Evolutionary conservation across 2,329 filamentous ascomycete species (phyloP).

Genomic region (Aspergillus sp.): DNA sequence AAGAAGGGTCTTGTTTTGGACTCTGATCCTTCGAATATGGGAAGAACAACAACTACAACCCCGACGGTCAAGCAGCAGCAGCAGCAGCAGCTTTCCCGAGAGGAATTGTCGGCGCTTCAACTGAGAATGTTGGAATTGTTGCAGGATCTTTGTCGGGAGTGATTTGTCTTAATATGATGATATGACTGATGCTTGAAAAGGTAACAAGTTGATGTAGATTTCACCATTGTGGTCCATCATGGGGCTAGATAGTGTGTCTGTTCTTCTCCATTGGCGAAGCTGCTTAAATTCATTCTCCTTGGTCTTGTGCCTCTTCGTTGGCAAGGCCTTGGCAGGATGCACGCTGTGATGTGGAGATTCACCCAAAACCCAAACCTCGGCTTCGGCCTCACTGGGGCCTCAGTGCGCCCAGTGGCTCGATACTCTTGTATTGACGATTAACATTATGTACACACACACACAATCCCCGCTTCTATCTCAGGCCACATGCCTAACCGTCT

Average conservation of each 20-base stretch:
- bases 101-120: slow-evolving; percentile 48
- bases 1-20: slow-evolving; percentile 43
- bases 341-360: not conserved
- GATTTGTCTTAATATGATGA: slow-evolving; percentile 2
- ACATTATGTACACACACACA: slow-evolving; percentile 26
- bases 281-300: too few species aligned
- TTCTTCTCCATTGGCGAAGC: too few species aligned
- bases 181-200: not conserved
- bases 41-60: too few species aligned
- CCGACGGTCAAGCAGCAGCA: not conserved
- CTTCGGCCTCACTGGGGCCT: not conserved
- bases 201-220: too few species aligned
- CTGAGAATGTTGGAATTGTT: slow-evolving; percentile 53
- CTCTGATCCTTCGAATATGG: not conserved
- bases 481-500: slow-evolving; percentile 16
- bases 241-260: too few species aligned
- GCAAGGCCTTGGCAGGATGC: too few species aligned
- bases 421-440: slow-evolving; percentile 12
- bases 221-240: too few species aligned
- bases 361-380: not conserved
- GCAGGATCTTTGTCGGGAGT: slow-evolving; percentile 52
- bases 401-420: not conserved
- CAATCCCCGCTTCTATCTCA: slow-evolving; percentile 16
- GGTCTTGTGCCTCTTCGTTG: too few species aligned
- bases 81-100: slow-evolving; percentile 35